Conservation (phyloP, 805 yeast genomes). For the Metschnikowia anglica region DNA sequence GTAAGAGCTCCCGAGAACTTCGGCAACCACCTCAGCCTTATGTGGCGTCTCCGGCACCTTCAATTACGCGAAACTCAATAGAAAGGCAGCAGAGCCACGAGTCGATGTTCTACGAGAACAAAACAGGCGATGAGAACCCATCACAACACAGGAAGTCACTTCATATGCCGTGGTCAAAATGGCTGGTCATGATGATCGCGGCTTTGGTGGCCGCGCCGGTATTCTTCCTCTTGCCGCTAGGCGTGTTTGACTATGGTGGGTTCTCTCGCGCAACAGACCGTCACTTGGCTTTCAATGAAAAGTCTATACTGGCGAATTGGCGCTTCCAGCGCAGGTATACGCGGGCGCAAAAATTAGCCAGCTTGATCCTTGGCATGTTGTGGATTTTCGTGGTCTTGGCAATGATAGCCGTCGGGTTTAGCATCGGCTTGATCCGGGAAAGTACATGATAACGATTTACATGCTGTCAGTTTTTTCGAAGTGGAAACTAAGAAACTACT, state of each 20-base stretch:
- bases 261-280: constrained; percentile 14
- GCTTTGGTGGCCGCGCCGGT: constrained; percentile 40
- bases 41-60: constrained; percentile 13
- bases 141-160: constrained; percentile 1
- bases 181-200: constrained; percentile 28
- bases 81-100: constrained; percentile 7
- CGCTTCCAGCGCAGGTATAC: constrained; percentile 16
- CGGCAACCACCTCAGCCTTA: neutral
- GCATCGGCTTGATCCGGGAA: constrained; percentile 26
- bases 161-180: constrained; percentile 20
- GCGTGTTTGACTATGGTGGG: constrained; percentile 34
- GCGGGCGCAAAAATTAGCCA: constrained; percentile 30
- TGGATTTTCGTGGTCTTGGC: constrained; percentile 37
- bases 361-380: constrained; percentile 31
- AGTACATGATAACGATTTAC: no score
- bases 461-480: no score
- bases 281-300: constrained; percentile 6
- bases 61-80: constrained; percentile 15
- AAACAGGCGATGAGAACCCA: neutral
- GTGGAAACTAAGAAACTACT: no score
- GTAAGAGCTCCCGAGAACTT: neutral
- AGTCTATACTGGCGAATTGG: constrained; percentile 9
- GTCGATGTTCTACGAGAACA: constrained; percentile 8
- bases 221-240: constrained; percentile 36
- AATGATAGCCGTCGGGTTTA: constrained; percentile 43